Base-by-base conservation (phyloP, 2,329 filamentous ascomycete genomes). In the Epichloe elymi region DNA sequence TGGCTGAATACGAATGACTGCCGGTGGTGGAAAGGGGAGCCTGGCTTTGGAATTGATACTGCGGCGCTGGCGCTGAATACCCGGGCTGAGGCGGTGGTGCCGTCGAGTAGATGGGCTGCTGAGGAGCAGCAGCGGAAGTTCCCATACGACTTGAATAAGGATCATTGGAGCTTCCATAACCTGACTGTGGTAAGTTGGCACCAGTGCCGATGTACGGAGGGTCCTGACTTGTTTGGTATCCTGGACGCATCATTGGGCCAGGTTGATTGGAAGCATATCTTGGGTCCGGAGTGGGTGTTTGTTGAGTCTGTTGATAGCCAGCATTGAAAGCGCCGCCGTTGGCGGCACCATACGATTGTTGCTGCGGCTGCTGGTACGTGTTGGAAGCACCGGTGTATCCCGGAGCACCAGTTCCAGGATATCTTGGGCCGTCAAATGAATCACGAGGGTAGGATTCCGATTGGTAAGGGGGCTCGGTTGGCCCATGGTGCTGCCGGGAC, bases 341-440 rank as follows among this genome's bases (percentile, higher is more conserved):
- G 54, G 64, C 55, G 52, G 63, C 52, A 46, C 57, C 56, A 53
- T 65, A 67, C 23, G 56, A 54, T 40, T 54, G 59, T 49, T 59
- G 61, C 19, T 51, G 57, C 15, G 36, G 54, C 44, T 40, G 54
- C 39, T 49, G 54, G 46, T 68, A 72, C 39, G 63, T 58, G 55
- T 62, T 64, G 53, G 70, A 60, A 49, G 71, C 71, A 54, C 73
- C 72, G 41, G 65, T 74, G 59, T 76, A 77, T 57, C 73, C 73
- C 44, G 68, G 68, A 38, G 70, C 65, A 54, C 74, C 72, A 53
- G 68, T 71, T 61, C 74, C 74, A 59, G 74, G 74, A 59, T 77
- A 77, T 62, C 72, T 73, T 38, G 69, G 69, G 51, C 64, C 62
- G 52, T 66, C 65, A 63, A 70, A 73, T 60, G 67, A 65, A 55